Evolutionary conservation across 441 rosid genomes (phyloP).

Genomic region (Flueggea neowawraea): DNA sequence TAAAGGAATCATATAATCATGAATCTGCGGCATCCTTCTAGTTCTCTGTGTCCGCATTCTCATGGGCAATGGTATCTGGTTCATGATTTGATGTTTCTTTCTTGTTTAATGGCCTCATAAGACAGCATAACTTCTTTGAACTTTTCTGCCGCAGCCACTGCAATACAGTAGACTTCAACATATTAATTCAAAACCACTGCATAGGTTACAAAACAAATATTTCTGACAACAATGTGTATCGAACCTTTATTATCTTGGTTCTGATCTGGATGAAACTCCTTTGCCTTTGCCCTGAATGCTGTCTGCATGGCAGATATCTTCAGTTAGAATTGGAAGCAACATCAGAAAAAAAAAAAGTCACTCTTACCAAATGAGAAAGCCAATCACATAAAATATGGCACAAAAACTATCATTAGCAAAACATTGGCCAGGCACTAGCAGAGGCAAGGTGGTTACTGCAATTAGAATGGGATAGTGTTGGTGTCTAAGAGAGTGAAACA

Average conservation of each 20-base stretch:
- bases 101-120: slow-evolving; percentile 85
- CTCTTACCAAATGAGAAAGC: background rate
- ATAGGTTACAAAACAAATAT: background rate
- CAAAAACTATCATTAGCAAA: too few relatives aligned
- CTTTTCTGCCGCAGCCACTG: slow-evolving; percentile 87
- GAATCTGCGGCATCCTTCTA: too few relatives aligned
- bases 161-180: slow-evolving; percentile 14
- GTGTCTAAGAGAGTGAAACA: too few relatives aligned
- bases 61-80: background rate
- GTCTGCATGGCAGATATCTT: slow-evolving; percentile 39
- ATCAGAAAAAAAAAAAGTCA: too few relatives aligned
- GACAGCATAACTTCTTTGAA: slow-evolving; percentile 92
- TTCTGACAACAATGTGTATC: background rate
- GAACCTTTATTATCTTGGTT: slow-evolving; percentile 84
- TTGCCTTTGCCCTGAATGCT: slow-evolving; percentile 84
- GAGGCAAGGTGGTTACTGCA: too few relatives aligned
- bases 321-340: too few relatives aligned
- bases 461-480: too few relatives aligned
- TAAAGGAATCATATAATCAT: too few relatives aligned
- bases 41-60: background rate
- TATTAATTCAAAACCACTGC: background rate
- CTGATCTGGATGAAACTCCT: slow-evolving; percentile 96
- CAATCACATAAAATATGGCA: background rate
- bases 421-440: too few relatives aligned
- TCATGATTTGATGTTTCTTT: slow-evolving; percentile 37